Evolutionary conservation across 176 grass and related monocot species (phyloP).

Genomic region (Hyparrhenia diplandra): DNA sequence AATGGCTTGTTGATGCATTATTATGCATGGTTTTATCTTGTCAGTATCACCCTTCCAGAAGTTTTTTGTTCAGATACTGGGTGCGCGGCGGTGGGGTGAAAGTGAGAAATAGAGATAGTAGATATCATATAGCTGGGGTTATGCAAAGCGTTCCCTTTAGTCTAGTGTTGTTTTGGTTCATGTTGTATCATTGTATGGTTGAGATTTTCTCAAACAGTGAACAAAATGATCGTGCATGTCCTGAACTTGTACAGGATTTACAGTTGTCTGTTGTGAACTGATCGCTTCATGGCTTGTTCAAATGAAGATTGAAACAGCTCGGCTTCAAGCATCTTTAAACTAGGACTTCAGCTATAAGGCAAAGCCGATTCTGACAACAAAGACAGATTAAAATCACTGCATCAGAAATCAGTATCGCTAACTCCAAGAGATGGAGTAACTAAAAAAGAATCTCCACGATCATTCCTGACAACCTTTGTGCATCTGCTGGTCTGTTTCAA

Average conservation of each 20-base stretch:
- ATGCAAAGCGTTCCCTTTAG: constrained; percentile 24
- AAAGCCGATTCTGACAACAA: not conserved
- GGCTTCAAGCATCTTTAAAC: not conserved
- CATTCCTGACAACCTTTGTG: not conserved
- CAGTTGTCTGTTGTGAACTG: not conserved
- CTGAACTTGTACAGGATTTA: not conserved
- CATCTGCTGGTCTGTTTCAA: not conserved
- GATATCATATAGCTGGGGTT: constrained; percentile 15
- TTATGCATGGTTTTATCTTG: not conserved
- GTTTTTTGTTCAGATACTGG: constrained; percentile 26
- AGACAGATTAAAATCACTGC: not conserved
- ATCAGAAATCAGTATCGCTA: not conserved
- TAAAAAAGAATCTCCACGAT: not conserved
- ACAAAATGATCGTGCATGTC: not conserved
- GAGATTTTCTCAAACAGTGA: not conserved
- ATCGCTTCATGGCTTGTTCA: not conserved
- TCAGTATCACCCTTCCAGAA: not conserved
- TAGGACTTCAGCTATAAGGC: not conserved
- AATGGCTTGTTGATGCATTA: constrained; percentile 66
- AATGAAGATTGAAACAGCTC: not conserved
- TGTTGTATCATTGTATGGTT: not conserved
- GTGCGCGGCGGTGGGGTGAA: not conserved
- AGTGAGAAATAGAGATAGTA: not conserved
- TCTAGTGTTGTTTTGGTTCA: not conserved
- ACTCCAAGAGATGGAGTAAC: not conserved